Evolutionary conservation across 2,329 filamentous ascomycete genomes (phyloP).

Genomic region (Sclerotinia glacialis): DNA sequence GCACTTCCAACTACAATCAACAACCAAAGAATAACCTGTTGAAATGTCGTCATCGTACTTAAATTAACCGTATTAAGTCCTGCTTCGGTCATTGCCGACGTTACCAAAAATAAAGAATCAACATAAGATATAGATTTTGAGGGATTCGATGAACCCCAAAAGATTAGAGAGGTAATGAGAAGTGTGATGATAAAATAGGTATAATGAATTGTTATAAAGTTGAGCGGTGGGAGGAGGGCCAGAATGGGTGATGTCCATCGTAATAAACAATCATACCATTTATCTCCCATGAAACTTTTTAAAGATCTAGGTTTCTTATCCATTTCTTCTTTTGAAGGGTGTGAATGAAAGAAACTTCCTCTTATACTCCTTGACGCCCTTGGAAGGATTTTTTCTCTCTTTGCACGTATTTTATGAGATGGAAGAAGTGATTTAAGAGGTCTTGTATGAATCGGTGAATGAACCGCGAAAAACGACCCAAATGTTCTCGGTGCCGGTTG

Average conservation of each 20-base stretch:
- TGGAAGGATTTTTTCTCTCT: neutral
- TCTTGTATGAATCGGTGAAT: neutral
- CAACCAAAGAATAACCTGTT: slow-evolving; percentile 63
- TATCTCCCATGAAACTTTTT: slow-evolving; percentile 7
- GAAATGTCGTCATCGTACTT: slow-evolving; percentile 62
- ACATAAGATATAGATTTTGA: slow-evolving; percentile 54
- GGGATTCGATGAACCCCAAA: slow-evolving; percentile 57
- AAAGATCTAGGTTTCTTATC: neutral
- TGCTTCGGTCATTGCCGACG: slow-evolving; percentile 65
- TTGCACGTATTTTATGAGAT: neutral
- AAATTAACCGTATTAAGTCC: slow-evolving; percentile 68
- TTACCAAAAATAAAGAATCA: slow-evolving; percentile 64
- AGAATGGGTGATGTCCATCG: neutral
- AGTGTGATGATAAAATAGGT: slow-evolving; percentile 59
- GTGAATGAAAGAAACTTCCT: neutral
- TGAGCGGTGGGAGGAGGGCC: slow-evolving; percentile 42
- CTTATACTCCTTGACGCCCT: neutral
- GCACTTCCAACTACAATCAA: slow-evolving; percentile 64
- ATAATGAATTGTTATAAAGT: slow-evolving; percentile 66
- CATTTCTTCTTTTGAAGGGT: slow-evolving; percentile 2
- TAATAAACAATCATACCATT: neutral
- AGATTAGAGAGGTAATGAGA: slow-evolving; percentile 56
- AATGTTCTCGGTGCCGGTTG: slow-evolving; percentile 5
- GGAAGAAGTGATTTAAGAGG: neutral
- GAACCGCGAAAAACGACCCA: neutral